Percentiles rank a stretch among this genome's conserved stretches.
phyloP scores from a whole-genome alignment of 164 flowering plant genomes.

The Magnolia kwangsiensis region DNA sequence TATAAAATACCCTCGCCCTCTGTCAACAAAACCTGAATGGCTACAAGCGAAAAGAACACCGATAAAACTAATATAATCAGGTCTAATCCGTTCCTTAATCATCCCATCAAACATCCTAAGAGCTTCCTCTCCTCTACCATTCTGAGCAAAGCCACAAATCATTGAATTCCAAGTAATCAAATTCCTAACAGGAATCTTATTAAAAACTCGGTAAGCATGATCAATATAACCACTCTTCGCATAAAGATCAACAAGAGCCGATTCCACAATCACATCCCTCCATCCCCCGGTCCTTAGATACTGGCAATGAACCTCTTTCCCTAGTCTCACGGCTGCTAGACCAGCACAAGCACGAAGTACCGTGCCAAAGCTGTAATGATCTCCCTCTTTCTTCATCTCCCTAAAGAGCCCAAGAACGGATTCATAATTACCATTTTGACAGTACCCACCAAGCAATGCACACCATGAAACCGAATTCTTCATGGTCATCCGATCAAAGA shows the following conservation, averaged over 20 bases:
- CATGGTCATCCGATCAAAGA: conserved; percentile 60
- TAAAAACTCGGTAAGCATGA: conserved; percentile 52
- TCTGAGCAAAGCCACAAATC: conserved; percentile 82
- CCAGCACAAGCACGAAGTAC: conserved; percentile 85
- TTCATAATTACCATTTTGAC: conserved; percentile 56
- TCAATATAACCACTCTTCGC: conserved; percentile 74
- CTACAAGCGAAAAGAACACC: conserved; percentile 87
- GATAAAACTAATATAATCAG: conserved; percentile 69
- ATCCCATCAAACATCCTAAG: conserved; percentile 47
- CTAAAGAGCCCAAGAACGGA: conserved; percentile 56
- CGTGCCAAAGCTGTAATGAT: conserved; percentile 73
- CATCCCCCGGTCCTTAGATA: conserved; percentile 60
- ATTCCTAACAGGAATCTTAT: conserved; percentile 41
- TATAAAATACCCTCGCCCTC: conserved; percentile 55
- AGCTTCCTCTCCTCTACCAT: conserved; percentile 71
- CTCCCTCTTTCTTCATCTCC: conserved; percentile 36
- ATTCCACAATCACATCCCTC: conserved; percentile 71
- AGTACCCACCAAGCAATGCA: conserved; percentile 71
- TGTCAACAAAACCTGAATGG: conserved; percentile 68
- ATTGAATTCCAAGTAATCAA: conserved; percentile 85
- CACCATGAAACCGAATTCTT: conserved; percentile 76
- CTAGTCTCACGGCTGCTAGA: conserved; percentile 62
- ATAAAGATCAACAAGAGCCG: conserved; percentile 86
- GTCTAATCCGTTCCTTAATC: conserved; percentile 50
- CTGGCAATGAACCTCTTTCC: conserved; percentile 86